Percentiles rank a stretch among this genome's conserved stretches.
Evolutionary conservation across 352 stramenopile genomes (phyloP).

Genomic region (Pythium graminicola): DNA sequence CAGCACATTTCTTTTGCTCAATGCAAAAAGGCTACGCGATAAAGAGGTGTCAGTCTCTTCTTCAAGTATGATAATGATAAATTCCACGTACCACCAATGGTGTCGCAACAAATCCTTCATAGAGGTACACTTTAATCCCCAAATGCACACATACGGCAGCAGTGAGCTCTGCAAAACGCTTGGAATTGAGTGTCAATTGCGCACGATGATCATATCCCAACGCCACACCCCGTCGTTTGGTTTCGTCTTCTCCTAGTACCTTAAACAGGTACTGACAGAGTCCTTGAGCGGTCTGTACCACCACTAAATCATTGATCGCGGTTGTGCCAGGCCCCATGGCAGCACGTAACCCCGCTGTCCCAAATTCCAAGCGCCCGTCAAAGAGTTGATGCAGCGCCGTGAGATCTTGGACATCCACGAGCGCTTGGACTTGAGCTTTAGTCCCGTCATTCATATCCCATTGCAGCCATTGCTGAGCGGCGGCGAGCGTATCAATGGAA

Average conservation of each 20-base stretch:
- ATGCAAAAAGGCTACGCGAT: constrained; percentile 60
- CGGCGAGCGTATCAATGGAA: constrained; percentile 23
- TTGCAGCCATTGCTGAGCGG: constrained; percentile 66
- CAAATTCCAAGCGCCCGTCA: constrained; percentile 83
- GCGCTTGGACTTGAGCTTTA: constrained; percentile 47
- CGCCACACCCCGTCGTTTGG: constrained; percentile 74
- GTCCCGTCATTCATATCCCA: constrained; percentile 86
- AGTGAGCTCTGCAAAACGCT: constrained; percentile 83
- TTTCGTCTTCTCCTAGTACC: constrained; percentile 57
- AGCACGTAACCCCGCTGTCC: constrained; percentile 86
- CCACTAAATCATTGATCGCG: constrained; percentile 91
- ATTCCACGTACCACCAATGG: constrained; percentile 80
- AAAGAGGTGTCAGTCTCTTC: neutral
- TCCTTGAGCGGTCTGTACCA: constrained; percentile 90
- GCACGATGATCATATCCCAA: constrained; percentile 89
- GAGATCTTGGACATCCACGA: constrained; percentile 54
- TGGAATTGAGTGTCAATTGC: constrained; percentile 72
- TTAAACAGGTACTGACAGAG: constrained; percentile 82
- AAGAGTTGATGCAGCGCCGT: constrained; percentile 65
- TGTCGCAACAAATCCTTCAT: constrained; percentile 91
- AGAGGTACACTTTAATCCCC: constrained; percentile 89
- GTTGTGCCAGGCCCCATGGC: constrained; percentile 84
- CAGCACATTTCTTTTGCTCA: constrained; percentile 67
- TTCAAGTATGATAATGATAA: constrained; percentile 1
- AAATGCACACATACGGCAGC: constrained; percentile 71